Evolutionary conservation across 306 rosid species (phyloP), one percentile per base, ranked within the genome.

Genomic region (Cyclanthera cordifolia): DNA sequence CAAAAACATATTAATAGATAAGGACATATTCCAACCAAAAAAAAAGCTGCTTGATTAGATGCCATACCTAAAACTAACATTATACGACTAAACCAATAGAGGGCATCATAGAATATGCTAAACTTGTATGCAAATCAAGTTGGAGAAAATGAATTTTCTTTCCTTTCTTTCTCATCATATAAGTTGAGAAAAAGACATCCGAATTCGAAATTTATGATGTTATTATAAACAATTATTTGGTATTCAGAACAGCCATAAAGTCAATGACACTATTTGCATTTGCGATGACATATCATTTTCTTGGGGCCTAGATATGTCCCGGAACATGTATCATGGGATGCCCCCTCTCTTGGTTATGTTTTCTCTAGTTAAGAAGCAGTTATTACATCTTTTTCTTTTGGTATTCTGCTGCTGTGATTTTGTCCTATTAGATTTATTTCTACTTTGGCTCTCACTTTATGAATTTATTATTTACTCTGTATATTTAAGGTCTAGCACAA

Each of bases 241-340:
- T 73, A 70, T 56, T 74, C 48, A 58, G 66, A 58, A 58, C 45
- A 58, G 30, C 46, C 46, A 58, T 30, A 58, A 58, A n/a, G 66
- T 32, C 66, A 30, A 58, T 58, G 45, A 27, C 41, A 30, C 19
- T 67, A 50, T 72, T 74, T 74, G 48, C 67, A 82, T 81, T 71
- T 28, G 72, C 67, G 48, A 65, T 50, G 81, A 76, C 63, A 46
- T 71, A 72, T 81, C 82, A 73, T 76, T 46, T 77, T 77, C 77
- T 77, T 50, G 84, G 88, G 95, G 79, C 89, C 89, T 77, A 69
- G 77, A 67, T 73, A 20, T 28, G 46, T 68, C 39, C 24, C 72
- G 75, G 72, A 66, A 68, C 63, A 48, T 68, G 77, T 74, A 64
- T 61, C 46, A 65, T 79, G 78, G 83, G 79, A 72, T 72, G 19